phyloP scores from a whole-genome alignment of 139 green algal genomes.

The Tetradesmus lagerheimii region DNA sequence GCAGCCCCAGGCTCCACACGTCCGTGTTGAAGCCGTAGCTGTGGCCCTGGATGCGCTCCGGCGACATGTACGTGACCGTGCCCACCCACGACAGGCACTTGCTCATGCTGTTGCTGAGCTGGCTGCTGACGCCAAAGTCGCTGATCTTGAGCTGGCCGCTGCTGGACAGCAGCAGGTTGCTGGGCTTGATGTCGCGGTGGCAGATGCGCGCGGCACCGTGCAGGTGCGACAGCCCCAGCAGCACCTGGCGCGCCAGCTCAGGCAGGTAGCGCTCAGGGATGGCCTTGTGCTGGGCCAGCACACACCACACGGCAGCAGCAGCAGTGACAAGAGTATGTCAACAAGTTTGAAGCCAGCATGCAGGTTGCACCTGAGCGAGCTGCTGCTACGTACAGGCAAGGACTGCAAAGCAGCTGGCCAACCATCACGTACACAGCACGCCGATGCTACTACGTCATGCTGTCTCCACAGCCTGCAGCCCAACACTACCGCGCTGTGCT shows the following conservation, averaged over 20 bases:
- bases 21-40: slow-evolving; percentile 87
- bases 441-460: background rate
- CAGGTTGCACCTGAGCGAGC: background rate
- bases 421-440: background rate
- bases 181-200: slow-evolving; percentile 83
- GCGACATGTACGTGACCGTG: slow-evolving; percentile 98
- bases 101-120: slow-evolving; percentile 71
- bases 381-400: background rate
- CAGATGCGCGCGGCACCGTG: slow-evolving; percentile 62
- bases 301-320: background rate
- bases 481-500: background rate
- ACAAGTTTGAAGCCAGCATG: background rate
- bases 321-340: background rate
- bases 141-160: slow-evolving; percentile 75
- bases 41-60: slow-evolving; percentile 92
- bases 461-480: slow-evolving; percentile 32
- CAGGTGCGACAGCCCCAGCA: slow-evolving; percentile 71
- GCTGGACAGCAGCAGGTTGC: slow-evolving; percentile 82
- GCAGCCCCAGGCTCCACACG: slow-evolving; percentile 85
- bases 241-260: slow-evolving; percentile 62
- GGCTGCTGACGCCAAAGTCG: slow-evolving; percentile 78
- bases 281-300: background rate
- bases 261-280: slow-evolving; percentile 65
- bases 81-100: slow-evolving; percentile 83
- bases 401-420: too few relatives aligned